These are phyloP conservation scores for Boletus reticuloceps DNA, from an alignment of 768 basidiomycete genomes.

Conservation along the genomic window DNA sequence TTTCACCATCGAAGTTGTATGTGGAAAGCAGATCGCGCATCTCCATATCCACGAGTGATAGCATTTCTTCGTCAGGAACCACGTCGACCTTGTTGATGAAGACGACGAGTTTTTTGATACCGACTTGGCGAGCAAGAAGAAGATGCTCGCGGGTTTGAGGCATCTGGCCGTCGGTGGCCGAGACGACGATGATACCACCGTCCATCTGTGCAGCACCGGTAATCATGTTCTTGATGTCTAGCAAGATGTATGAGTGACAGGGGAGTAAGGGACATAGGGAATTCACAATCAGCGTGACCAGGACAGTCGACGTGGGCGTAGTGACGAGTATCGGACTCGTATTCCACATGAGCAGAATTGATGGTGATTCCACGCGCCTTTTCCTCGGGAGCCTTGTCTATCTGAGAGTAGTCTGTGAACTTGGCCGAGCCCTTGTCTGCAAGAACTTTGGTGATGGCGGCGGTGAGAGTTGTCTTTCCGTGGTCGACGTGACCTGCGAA, in stretches of 20 bases:
- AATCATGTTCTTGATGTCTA: conserved; percentile 98
- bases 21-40: conserved; percentile 92
- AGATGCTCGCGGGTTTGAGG: conserved; percentile 99
- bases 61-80: conserved; percentile 96
- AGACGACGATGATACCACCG: conserved; percentile 93
- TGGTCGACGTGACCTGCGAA: conserved; percentile 87
- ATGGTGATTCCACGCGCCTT: conserved; percentile 99
- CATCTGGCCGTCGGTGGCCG: conserved; percentile 99
- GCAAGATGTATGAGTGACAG: conserved; percentile 2
- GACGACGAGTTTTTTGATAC: conserved; percentile 95
- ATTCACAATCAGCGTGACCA: conserved; percentile 90
- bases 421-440: conserved; percentile 66
- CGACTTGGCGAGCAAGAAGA: conserved; percentile 96
- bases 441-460: conserved; percentile 93
- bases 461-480: conserved; percentile 96
- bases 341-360: conserved; percentile 98
- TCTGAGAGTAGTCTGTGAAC: conserved; percentile 95
- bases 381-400: conserved; percentile 99
- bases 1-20: conserved; percentile 96
- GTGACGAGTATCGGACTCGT: conserved; percentile 86
- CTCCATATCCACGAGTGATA: conserved; percentile 99
- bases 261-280: not conserved
- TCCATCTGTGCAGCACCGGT: conserved; percentile 99
- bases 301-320: conserved; percentile 99
- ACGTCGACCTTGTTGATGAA: conserved; percentile 99